Conservation (phyloP, 768 basidiomycete species). For the Leccinum sublutescens region DNA sequence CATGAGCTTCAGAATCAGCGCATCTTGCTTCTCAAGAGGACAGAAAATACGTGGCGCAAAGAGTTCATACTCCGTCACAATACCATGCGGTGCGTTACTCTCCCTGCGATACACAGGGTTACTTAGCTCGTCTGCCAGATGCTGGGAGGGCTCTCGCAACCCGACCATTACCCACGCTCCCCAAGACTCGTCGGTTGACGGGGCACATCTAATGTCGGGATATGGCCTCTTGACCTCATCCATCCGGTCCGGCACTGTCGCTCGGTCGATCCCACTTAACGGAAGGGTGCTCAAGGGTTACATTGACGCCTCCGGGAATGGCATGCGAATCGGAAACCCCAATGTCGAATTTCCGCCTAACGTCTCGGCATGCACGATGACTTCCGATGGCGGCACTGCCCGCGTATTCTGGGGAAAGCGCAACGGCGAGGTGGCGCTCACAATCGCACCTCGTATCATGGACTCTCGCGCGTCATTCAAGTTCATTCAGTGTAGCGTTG, state of each 20-base stretch:
- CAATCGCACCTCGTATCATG: slow-evolving; percentile 57
- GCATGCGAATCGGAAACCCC: slow-evolving; percentile 66
- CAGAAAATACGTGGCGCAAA: slow-evolving; percentile 61
- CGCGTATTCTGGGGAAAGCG: slow-evolving; percentile 73
- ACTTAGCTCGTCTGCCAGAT: slow-evolving; percentile 41
- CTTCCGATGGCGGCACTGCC: slow-evolving; percentile 63
- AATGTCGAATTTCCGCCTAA: slow-evolving; percentile 74
- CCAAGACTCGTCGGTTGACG: slow-evolving; percentile 53
- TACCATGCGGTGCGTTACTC: slow-evolving; percentile 47
- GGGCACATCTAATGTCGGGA: slow-evolving; percentile 59
- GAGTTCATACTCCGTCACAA: slow-evolving; percentile 63
- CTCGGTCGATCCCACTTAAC: slow-evolving; percentile 68
- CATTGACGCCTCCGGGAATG: slow-evolving; percentile 60
- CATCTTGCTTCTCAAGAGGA: slow-evolving; percentile 53
- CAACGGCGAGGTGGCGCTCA: slow-evolving; percentile 65
- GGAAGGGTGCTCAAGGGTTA: slow-evolving; percentile 71
- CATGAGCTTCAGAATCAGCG: slow-evolving; percentile 45
- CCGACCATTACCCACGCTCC: slow-evolving; percentile 63
- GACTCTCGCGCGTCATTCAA: slow-evolving; percentile 48
- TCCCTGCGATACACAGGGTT: not conserved
- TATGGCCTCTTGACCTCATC: slow-evolving; percentile 59
- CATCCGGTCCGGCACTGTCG: slow-evolving; percentile 64
- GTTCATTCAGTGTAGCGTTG: slow-evolving; percentile 46
- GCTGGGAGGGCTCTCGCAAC: slow-evolving; percentile 66
- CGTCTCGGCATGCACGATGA: slow-evolving; percentile 55